Percentiles rank a stretch among this genome's conserved stretches.
phyloP scores from a whole-genome alignment of 495 filamentous ascomycete species.

The Aspergillus funiculosus region DNA sequence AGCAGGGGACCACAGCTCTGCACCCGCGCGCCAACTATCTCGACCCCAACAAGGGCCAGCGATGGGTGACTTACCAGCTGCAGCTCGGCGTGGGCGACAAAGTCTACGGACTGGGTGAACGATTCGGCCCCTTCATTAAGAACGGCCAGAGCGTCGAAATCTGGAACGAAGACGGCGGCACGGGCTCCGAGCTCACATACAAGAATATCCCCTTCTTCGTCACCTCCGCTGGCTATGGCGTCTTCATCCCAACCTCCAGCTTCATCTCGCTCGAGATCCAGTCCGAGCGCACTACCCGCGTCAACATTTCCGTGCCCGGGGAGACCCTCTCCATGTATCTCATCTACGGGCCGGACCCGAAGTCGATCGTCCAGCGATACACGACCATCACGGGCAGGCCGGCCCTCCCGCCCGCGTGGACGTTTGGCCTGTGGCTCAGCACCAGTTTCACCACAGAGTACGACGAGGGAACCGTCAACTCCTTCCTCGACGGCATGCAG shows the following conservation, averaged over 20 bases:
- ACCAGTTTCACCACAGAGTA: constrained; percentile 14
- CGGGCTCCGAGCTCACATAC: constrained; percentile 12
- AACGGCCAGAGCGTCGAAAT: constrained; percentile 12
- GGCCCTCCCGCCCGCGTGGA: constrained; percentile 10
- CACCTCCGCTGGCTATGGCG: constrained; percentile 10
- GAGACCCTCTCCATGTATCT: constrained; percentile 11
- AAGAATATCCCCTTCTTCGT: constrained; percentile 16
- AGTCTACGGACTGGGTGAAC: constrained; percentile 12
- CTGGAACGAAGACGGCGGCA: constrained; percentile 14
- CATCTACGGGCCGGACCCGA: constrained; percentile 11
- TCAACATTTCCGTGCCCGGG: constrained; percentile 12
- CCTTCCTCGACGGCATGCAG: constrained; percentile 10
- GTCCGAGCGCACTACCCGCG: constrained; percentile 9
- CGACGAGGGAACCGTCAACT: constrained; percentile 10
- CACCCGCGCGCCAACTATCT: constrained; percentile 12
- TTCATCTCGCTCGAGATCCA: constrained; percentile 11
- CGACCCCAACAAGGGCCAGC: constrained; percentile 10
- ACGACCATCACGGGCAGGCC: constrained; percentile 10
- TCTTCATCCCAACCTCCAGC: constrained; percentile 13
- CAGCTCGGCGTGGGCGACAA: constrained; percentile 12
- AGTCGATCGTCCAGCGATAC: constrained; percentile 9
- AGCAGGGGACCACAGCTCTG: constrained; percentile 11
- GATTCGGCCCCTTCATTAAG: constrained; percentile 12
- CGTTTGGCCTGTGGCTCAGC: constrained; percentile 11
- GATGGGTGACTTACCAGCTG: constrained; percentile 14